phyloP scores from a whole-genome alignment of 2,329 filamentous ascomycete species.

The Phialophora expanda region DNA sequence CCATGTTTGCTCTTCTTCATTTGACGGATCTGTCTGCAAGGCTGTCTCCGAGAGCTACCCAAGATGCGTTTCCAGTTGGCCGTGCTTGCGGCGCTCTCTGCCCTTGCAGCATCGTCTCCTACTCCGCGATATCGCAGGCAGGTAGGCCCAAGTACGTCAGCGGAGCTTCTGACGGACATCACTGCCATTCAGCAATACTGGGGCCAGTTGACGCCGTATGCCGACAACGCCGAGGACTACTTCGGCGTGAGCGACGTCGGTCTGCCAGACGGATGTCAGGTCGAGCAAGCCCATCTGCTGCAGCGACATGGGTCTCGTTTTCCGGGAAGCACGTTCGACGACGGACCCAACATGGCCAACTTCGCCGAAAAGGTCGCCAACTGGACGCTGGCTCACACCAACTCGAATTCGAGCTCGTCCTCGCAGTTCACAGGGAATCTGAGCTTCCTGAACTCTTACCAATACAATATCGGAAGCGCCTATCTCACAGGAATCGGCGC shows the following conservation, averaged over 20 bases:
- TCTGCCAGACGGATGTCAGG: slow-evolving; percentile 61
- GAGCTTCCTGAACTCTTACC: slow-evolving; percentile 59
- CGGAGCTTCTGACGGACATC: slow-evolving; percentile 43
- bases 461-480: slow-evolving; percentile 53
- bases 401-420: slow-evolving; percentile 44
- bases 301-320: slow-evolving; percentile 63
- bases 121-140: slow-evolving; percentile 23
- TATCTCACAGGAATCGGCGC: slow-evolving; percentile 58
- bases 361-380: slow-evolving; percentile 58
- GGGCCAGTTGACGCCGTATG: slow-evolving; percentile 57
- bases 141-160: slow-evolving; percentile 17
- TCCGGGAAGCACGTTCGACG: slow-evolving; percentile 53
- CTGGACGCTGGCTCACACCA: slow-evolving; percentile 49
- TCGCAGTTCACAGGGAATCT: slow-evolving; percentile 55
- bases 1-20: slow-evolving; percentile 16
- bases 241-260: slow-evolving; percentile 48
- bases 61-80: slow-evolving; percentile 18
- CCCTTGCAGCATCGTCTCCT: slow-evolving; percentile 24
- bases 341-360: slow-evolving; percentile 55
- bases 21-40: neutral
- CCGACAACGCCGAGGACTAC: slow-evolving; percentile 51
- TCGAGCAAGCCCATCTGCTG: slow-evolving; percentile 60
- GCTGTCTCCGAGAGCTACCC: neutral
- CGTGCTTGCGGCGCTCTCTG: slow-evolving; percentile 19
- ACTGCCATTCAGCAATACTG: slow-evolving; percentile 49